Percentiles rank a stretch among this genome's conserved stretches.
These are phyloP conservation scores for Clonostachys solani DNA, from an alignment of 2,329 filamentous ascomycete genomes.

Conservation along the genomic window DNA sequence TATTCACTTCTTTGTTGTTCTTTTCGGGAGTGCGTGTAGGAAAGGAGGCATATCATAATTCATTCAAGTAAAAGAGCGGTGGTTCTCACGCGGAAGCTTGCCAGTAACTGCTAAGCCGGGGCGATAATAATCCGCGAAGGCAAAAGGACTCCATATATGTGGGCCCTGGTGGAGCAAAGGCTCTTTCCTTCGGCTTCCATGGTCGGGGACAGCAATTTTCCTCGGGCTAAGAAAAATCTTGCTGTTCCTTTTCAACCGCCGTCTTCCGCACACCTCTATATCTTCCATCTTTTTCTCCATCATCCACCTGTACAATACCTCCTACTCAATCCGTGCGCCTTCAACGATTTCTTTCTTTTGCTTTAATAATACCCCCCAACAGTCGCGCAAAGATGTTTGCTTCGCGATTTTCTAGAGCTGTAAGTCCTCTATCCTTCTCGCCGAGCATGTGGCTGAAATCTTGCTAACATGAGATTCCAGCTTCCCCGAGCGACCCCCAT, in stretches of 20 bases:
- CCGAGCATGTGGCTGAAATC: not conserved
- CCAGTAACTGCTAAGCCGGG: conserved; percentile 6
- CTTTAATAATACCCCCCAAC: conserved; percentile 26
- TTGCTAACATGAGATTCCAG: conserved; percentile 35
- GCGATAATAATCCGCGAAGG: conserved; percentile 21
- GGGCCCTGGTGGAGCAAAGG: conserved; percentile 15
- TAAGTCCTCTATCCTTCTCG: conserved; percentile 40
- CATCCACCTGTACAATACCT: conserved; percentile 16
- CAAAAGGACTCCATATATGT: conserved; percentile 11
- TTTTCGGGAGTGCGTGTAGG: not conserved
- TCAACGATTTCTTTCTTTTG: conserved; percentile 24
- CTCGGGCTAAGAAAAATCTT: conserved; percentile 30
- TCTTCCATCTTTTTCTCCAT: conserved; percentile 13
- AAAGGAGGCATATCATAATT: not conserved
- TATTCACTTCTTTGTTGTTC: too few relatives aligned
- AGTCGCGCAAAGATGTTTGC: conserved; percentile 60
- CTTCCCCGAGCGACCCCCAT: conserved; percentile 73
- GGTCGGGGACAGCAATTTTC: conserved; percentile 23
- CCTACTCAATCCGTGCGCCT: conserved; percentile 23
- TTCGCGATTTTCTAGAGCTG: conserved; percentile 69
- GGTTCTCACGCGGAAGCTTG: not conserved
- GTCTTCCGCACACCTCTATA: conserved; percentile 2
- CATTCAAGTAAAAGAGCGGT: too few relatives aligned
- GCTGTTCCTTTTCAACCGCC: conserved; percentile 12
- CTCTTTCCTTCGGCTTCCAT: conserved; percentile 34